These are phyloP conservation scores for Thelonectria discophora DNA, from an alignment of 2,329 filamentous ascomycete species.

Conservation along the genomic window DNA sequence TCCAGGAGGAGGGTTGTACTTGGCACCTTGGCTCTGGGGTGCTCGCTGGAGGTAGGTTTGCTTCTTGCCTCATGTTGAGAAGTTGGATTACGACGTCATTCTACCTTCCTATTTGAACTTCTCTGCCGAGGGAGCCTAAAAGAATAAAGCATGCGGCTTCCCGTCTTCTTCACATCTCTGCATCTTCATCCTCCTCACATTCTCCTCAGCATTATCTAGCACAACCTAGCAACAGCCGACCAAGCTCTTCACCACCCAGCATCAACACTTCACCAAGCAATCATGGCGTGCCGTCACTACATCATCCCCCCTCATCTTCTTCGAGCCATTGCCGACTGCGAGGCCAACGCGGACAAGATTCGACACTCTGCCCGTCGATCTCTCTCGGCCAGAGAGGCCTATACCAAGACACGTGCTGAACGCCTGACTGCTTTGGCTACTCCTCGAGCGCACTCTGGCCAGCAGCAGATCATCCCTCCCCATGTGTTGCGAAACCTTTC, in stretches of 20 bases:
- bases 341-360: constrained; percentile 48
- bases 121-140: background rate
- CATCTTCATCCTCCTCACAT: background rate
- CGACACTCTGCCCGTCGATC: constrained; percentile 49
- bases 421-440: constrained; percentile 47
- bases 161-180: background rate
- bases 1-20: too few relatives aligned
- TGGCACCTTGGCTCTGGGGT: too few relatives aligned
- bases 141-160: constrained; percentile 6
- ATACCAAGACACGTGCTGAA: constrained; percentile 46
- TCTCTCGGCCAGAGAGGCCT: constrained; percentile 46
- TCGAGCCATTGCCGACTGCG: constrained; percentile 52
- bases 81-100: constrained; percentile 14
- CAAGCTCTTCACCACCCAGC: background rate
- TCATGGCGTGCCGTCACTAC: constrained; percentile 45
- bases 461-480: constrained; percentile 51
- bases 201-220: background rate
- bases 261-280: background rate
- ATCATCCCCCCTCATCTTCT: constrained; percentile 59
- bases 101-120: constrained; percentile 9
- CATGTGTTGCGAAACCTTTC: constrained; percentile 51
- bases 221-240: too few relatives aligned
- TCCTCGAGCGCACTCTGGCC: constrained; percentile 42
- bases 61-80: constrained; percentile 15
- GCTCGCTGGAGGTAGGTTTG: background rate